phyloP scores from a whole-genome alignment of 345 rosid genomes.

The Euclidium syriacum region DNA sequence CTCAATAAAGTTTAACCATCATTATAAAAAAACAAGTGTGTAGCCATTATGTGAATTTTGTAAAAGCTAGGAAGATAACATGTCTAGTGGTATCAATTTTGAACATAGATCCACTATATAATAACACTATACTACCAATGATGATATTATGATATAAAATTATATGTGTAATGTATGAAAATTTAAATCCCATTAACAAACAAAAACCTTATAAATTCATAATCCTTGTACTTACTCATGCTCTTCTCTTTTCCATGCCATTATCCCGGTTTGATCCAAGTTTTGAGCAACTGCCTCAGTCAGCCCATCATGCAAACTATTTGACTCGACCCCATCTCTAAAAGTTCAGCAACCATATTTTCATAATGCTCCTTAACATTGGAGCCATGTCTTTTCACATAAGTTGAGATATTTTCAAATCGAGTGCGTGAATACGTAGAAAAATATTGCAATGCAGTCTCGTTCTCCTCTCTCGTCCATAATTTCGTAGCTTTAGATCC shows the following conservation, averaged over 20 bases:
- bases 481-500: not conserved
- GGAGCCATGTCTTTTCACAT: not conserved
- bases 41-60: not conserved
- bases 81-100: not conserved
- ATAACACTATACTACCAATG: not conserved
- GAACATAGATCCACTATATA: not conserved
- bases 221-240: conserved; percentile 17
- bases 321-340: not conserved
- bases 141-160: not conserved
- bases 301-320: not conserved
- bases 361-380: conserved; percentile 3
- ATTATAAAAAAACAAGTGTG: too few relatives aligned
- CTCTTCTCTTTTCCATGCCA: conserved; percentile 2
- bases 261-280: not conserved
- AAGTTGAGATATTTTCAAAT: not conserved
- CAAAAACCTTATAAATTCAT: not conserved
- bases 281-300: not conserved
- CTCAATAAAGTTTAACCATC: too few relatives aligned
- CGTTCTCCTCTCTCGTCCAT: conserved; percentile 17
- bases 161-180: not conserved
- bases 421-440: not conserved
- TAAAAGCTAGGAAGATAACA: too few relatives aligned
- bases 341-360: conserved; percentile 9
- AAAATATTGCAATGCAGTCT: not conserved
- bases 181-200: not conserved